These are phyloP conservation scores for Bolboschoenoplectus hybrid DNA, from an alignment of 202 grass and related monocot genomes.

Conservation along the genomic window DNA sequence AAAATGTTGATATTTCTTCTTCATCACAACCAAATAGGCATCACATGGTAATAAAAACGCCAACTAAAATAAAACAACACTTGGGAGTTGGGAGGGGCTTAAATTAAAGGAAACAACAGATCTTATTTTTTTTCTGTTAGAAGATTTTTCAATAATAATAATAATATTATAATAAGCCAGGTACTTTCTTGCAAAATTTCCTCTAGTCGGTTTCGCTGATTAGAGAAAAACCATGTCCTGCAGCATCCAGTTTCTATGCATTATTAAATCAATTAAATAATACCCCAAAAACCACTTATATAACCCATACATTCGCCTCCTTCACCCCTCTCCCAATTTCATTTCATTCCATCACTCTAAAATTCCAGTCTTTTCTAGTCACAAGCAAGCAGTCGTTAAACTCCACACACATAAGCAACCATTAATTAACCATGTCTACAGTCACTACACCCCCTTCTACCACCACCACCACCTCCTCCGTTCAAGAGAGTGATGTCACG, in stretches of 20 bases:
- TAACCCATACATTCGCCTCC: constrained; percentile 9
- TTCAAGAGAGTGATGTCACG: constrained; percentile 41
- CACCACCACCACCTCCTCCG: background rate
- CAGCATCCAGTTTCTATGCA: constrained; percentile 47
- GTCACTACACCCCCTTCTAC: constrained; percentile 3
- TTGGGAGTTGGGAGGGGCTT: background rate
- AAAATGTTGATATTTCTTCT: background rate
- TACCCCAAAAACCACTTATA: constrained; percentile 32
- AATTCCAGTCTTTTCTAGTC: background rate
- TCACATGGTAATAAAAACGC: too few relatives aligned
- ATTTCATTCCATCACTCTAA: background rate
- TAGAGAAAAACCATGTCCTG: constrained; percentile 61
- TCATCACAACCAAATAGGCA: background rate
- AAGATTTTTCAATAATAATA: background rate
- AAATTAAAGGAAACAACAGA: background rate
- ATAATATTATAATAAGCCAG: background rate
- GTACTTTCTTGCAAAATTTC: constrained; percentile 15
- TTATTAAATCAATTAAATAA: background rate
- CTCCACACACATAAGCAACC: constrained; percentile 47
- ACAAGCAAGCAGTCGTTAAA: background rate
- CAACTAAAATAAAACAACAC: too few relatives aligned
- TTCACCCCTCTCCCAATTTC: background rate
- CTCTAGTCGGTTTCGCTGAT: background rate
- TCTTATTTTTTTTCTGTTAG: background rate
- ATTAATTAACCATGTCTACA: constrained; percentile 35